Conservation (phyloP, 2,329 filamentous ascomycete species). For the Chalaropsis thielavioides region DNA sequence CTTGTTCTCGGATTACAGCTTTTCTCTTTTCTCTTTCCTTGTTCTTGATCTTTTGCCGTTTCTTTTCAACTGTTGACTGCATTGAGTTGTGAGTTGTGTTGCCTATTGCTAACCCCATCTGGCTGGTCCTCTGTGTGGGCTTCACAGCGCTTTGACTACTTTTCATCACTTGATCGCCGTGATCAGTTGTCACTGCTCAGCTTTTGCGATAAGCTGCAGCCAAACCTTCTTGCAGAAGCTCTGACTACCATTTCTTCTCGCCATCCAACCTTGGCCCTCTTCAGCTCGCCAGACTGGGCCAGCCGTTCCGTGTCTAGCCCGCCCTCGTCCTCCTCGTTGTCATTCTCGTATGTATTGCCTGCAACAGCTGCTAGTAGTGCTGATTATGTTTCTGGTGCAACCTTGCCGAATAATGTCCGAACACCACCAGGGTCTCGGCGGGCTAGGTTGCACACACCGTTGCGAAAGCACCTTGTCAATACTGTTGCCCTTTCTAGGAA, state of each 20-base stretch:
- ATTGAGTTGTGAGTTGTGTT: neutral
- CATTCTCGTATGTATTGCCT: neutral
- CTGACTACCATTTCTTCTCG: conserved; percentile 31
- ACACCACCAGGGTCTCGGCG: conserved; percentile 4
- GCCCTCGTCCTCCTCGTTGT: neutral
- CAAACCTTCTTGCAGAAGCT: conserved; percentile 30
- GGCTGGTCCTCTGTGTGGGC: neutral
- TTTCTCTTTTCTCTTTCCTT: neutral
- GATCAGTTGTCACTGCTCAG: conserved; percentile 30
- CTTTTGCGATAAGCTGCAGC: conserved; percentile 29
- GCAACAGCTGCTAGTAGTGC: neutral
- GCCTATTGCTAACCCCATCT: conserved; percentile 14
- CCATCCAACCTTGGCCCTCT: conserved; percentile 31
- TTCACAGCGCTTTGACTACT: conserved; percentile 28
- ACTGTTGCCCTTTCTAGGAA: conserved; percentile 12
- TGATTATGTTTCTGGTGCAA: neutral
- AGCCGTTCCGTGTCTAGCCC: conserved; percentile 7
- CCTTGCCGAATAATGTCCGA: conserved; percentile 4
- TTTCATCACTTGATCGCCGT: conserved; percentile 26
- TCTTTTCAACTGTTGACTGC: neutral
- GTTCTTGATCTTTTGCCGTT: neutral
- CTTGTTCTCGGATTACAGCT: neutral
- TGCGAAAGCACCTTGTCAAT: conserved; percentile 13
- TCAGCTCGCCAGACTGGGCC: conserved; percentile 30
- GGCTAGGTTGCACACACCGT: conserved; percentile 6